phyloP scores from a whole-genome alignment of 352 stramenopile species.

The Pythium insidiosum region DNA sequence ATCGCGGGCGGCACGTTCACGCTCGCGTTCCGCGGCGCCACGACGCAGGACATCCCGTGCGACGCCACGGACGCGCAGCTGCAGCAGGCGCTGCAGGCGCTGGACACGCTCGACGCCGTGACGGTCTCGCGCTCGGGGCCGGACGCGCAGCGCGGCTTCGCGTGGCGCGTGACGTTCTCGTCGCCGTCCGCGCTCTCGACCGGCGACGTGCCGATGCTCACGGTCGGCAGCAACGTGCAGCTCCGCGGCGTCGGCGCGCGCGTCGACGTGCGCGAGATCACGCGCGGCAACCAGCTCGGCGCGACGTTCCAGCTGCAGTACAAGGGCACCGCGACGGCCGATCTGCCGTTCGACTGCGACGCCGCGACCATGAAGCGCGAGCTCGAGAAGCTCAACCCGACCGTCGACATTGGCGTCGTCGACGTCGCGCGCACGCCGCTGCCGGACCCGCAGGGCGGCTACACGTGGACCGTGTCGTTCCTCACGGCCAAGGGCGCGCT shows the following conservation, averaged over 20 bases:
- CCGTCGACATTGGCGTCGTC: conserved; percentile 43
- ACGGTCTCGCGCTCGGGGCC: conserved; percentile 43
- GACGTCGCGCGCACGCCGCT: conserved; percentile 46
- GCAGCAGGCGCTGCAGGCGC: conserved; percentile 45
- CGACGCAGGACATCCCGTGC: conserved; percentile 77
- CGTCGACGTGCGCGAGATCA: conserved; percentile 25
- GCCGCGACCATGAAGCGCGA: conserved; percentile 56
- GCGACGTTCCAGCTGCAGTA: conserved; percentile 61
- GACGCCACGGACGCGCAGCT: conserved; percentile 68
- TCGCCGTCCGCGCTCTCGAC: no score
- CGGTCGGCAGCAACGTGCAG: conserved; percentile 26
- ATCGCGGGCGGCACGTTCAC: conserved; percentile 87
- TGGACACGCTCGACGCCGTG: conserved; percentile 56
- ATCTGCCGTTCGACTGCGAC: conserved; percentile 76
- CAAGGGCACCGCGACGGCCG: conserved; percentile 32
- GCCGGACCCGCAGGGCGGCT: conserved; percentile 81
- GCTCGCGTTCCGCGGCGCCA: conserved; percentile 84
- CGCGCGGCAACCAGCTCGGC: conserved; percentile 55
- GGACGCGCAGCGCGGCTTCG: conserved; percentile 51
- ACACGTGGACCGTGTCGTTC: conserved; percentile 94
- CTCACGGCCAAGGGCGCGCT: conserved; percentile 57
- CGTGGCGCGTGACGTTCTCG: conserved; percentile 77
- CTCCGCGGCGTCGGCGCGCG: conserved; percentile 26
- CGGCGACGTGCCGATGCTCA: conserved; percentile 32
- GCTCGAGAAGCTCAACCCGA: conserved; percentile 44